Conservation (phyloP, 257 asterid species). For the Solanum etuberosum region DNA sequence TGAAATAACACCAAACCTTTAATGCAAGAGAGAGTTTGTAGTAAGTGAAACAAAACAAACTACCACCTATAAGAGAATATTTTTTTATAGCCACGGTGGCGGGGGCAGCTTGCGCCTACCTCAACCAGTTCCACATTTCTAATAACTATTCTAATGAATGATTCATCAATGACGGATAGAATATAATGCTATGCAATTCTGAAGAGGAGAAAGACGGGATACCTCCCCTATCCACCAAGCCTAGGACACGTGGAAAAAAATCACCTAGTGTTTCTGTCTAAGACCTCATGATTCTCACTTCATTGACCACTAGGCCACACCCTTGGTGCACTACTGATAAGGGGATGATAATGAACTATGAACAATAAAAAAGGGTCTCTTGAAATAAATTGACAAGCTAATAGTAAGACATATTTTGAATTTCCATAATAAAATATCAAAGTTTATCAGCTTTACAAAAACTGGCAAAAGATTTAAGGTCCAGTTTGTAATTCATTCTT, state of each 20-base stretch:
- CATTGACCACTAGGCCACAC: not conserved
- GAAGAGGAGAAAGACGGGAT: not conserved
- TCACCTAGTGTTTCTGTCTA: not conserved
- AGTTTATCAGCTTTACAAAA: not conserved
- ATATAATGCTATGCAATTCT: not conserved
- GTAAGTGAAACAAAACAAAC: not conserved
- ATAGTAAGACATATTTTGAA: not conserved
- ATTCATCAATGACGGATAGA: not conserved
- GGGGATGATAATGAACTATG: not conserved
- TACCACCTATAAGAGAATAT: not conserved
- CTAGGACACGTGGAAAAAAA: not conserved
- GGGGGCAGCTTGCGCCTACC: not conserved
- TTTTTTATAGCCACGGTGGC: not conserved
- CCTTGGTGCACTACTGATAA: not conserved
- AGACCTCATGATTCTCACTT: not conserved
- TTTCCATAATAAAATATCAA: not conserved
- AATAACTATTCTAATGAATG: not conserved
- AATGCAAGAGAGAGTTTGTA: not conserved
- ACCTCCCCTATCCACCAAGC: not conserved
- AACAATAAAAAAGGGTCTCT: not conserved
- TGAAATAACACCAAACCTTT: not conserved
- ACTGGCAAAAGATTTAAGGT: not conserved
- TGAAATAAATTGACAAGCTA: not conserved
- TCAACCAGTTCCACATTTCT: not conserved
- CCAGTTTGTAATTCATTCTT: not conserved